These are phyloP conservation scores for Pseudocercospora macadamiae DNA, from an alignment of 2,329 filamentous ascomycete genomes.

Conservation along the genomic window DNA sequence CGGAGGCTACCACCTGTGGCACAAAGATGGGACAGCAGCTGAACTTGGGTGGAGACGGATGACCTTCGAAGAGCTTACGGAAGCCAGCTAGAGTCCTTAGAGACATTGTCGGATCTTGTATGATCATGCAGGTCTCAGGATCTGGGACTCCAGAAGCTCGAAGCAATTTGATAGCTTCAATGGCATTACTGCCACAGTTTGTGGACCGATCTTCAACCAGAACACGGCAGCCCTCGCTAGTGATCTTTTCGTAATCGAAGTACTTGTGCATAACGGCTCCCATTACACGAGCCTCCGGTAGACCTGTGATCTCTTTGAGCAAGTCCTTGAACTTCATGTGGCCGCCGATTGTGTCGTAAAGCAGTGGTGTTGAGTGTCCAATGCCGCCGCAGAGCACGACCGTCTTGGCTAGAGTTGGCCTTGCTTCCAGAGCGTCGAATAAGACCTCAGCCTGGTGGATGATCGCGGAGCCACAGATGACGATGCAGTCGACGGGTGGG, in stretches of 20 bases:
- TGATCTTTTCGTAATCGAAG: conserved; percentile 34
- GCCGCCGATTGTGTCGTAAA: conserved; percentile 46
- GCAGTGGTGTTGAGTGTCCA: conserved; percentile 49
- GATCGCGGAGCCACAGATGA: conserved; percentile 47
- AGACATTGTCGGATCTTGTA: conserved; percentile 54
- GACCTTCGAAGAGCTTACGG: conserved; percentile 40
- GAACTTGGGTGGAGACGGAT: conserved; percentile 31
- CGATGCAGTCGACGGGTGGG: conserved; percentile 41
- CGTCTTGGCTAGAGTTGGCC: conserved; percentile 38
- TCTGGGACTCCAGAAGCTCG: conserved; percentile 32
- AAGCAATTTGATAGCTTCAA: conserved; percentile 41
- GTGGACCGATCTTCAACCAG: conserved; percentile 50
- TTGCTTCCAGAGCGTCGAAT: conserved; percentile 39
- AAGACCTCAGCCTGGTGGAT: conserved; percentile 41
- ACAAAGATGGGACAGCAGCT: conserved; percentile 40
- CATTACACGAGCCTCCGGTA: conserved; percentile 47
- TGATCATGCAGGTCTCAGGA: conserved; percentile 39
- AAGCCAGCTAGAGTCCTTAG: conserved; percentile 48
- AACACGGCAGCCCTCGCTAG: conserved; percentile 35
- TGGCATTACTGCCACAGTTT: conserved; percentile 52
- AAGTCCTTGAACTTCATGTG: conserved; percentile 38
- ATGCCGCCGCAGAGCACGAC: conserved; percentile 51
- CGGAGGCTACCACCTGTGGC: conserved; percentile 24
- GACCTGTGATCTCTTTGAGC: conserved; percentile 34
- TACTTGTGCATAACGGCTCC: conserved; percentile 40